Evolutionary conservation across 1,284 basidiomycete genomes (phyloP), one percentile per base, ranked within the genome.

Genomic region (Malassezia pachydermatis): DNA sequence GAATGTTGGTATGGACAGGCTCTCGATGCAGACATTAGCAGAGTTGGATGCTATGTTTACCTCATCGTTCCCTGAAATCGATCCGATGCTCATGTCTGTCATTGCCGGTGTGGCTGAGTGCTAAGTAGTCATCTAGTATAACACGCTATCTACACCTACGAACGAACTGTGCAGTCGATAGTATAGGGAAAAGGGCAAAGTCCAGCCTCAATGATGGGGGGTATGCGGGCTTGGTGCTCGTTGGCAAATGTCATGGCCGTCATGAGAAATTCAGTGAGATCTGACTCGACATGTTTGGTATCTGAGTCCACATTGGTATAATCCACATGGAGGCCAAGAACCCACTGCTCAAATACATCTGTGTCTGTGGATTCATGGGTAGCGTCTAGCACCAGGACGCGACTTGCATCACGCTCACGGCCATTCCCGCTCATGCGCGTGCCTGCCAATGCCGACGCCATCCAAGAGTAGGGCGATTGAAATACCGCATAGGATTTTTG

Each of bases 81-180:
- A 71, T 33, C 51, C 54, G n/a, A 71, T 71, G 68, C 57, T 71
- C 56, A 41, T 70, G 13, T 57, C 54, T 5, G 55, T 66, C 30
- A 51, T 69, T 5, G 67, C 58, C 6, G 67, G 59, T 25, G 66
- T 68, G 2, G 63, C 54, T 28, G 55, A 45, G 27, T 52, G 50
- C 38, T 52, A 47, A n/a, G 9, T 17, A n/a, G 14, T 5, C 11
- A 38, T 13, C 19, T 9, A n/a, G n/a, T 16, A 6, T 16, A 10
- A 16, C 17, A 25, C 20, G 11, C 9, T 23, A 11, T 23, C 10
- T 9, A 39, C 23, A 13, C 9, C 19, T 22, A 14, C 23, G 36
- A 23, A 17, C 42, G 41, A 25, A 51, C 16, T 14, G 48, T 37
- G 19, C 49, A 47, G 17, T 35, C 37, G 20, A 52, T 52, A 7